Conservation (phyloP, 164 flowering plant species). For the Liriodendron chinense region DNA sequence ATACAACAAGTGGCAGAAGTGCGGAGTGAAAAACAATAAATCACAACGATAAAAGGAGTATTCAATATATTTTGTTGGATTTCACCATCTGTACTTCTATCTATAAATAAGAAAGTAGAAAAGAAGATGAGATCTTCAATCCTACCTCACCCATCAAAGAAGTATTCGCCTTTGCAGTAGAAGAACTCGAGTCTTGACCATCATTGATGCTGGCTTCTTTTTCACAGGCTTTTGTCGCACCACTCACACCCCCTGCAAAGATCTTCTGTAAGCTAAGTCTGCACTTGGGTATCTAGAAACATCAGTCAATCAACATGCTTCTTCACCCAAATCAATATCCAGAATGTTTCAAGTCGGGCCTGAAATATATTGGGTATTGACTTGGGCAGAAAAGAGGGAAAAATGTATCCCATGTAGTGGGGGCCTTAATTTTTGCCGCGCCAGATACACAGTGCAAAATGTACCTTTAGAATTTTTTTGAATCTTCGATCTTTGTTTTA, state of each 20-base stretch:
- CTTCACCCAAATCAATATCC: too few species aligned
- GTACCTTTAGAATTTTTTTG: constrained; percentile 40
- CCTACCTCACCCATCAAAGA: not conserved
- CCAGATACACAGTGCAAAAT: not conserved
- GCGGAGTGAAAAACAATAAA: not conserved
- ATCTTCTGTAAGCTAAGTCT: not conserved
- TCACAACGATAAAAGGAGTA: not conserved
- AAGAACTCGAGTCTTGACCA: constrained; percentile 14
- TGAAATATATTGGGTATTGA: not conserved
- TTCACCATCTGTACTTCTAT: not conserved
- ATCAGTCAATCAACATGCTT: too few species aligned
- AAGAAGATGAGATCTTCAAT: not conserved
- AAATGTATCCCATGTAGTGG: not conserved
- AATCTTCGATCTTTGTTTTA: constrained; percentile 39
- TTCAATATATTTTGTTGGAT: not conserved
- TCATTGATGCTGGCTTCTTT: constrained; percentile 12
- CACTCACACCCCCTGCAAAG: constrained; percentile 17
- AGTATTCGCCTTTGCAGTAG: constrained; percentile 9
- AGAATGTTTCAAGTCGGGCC: not conserved
- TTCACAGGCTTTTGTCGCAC: constrained; percentile 14
- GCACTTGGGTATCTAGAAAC: not conserved
- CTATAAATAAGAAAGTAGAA: not conserved
- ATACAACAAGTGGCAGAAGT: not conserved
- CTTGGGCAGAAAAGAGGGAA: not conserved
- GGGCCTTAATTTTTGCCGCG: not conserved